These are phyloP conservation scores for Hura crepitans DNA, from an alignment of 441 rosid genomes.

Conservation along the genomic window DNA sequence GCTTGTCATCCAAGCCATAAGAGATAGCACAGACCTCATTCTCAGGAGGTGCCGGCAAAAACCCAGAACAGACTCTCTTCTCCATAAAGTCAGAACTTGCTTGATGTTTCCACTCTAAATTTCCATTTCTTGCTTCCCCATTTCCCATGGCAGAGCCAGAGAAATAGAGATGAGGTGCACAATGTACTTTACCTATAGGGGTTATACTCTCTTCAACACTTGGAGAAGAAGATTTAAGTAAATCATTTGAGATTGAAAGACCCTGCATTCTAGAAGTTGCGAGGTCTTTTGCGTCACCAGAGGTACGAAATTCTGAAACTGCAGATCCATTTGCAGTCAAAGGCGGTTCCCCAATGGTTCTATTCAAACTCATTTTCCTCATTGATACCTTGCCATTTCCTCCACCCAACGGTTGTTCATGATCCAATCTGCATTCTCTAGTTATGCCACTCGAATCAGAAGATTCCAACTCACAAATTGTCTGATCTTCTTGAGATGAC, in stretches of 20 bases:
- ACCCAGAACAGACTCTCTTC: conserved; percentile 23
- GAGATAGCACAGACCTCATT: conserved; percentile 20
- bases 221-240: conserved; percentile 28
- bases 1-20: conserved; percentile 30
- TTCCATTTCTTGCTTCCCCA: conserved; percentile 46
- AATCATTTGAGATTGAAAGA: conserved; percentile 35
- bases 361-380: conserved; percentile 20
- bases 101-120: conserved; percentile 30
- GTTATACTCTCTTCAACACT: conserved; percentile 27
- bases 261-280: conserved; percentile 46
- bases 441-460: too few species aligned
- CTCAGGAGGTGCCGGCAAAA: conserved; percentile 19
- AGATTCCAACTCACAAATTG: conserved; percentile 35
- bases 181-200: conserved; percentile 30
- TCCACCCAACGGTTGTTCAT: conserved; percentile 30
- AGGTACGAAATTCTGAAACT: conserved; percentile 44
- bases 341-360: conserved; percentile 20
- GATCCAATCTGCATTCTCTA: conserved; percentile 11
- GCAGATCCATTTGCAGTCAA: conserved; percentile 28
- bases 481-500: conserved; percentile 43
- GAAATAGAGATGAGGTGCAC: conserved; percentile 43
- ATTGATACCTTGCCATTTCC: conserved; percentile 26
- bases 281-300: conserved; percentile 59
- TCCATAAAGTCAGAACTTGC: conserved; percentile 26
- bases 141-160: conserved; percentile 26